Evolutionary conservation across 129 eudicot genomes (phyloP).

Genomic region (Mikania micrantha): DNA sequence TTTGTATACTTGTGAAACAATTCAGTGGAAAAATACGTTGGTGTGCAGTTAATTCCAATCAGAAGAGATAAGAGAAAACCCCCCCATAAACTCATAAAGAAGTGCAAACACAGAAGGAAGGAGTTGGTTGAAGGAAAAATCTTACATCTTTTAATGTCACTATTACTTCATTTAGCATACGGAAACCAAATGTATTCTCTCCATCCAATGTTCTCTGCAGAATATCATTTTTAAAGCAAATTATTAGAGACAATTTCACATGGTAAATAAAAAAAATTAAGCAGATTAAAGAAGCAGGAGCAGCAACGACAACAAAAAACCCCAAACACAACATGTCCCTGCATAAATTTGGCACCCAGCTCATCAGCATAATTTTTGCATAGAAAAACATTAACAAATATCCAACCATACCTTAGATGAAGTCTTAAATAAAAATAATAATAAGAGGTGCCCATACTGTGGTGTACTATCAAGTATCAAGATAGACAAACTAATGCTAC

Average conservation of each 20-base stretch:
- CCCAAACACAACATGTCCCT: background rate
- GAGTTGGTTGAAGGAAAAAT: slow-evolving; percentile 9
- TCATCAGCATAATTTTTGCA: background rate
- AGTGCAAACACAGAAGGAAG: background rate
- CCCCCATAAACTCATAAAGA: background rate
- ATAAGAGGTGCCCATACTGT: background rate
- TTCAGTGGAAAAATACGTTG: background rate
- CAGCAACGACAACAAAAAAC: background rate
- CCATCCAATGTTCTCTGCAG: slow-evolving; percentile 62
- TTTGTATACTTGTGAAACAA: slow-evolving; percentile 1
- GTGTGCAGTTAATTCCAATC: background rate
- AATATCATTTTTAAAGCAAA: background rate
- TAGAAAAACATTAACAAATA: background rate
- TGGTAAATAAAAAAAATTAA: background rate
- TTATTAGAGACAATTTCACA: slow-evolving; percentile 9
- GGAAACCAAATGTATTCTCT: slow-evolving; percentile 67
- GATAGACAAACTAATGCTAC: background rate
- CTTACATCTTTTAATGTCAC: slow-evolving; percentile 89
- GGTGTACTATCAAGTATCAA: background rate
- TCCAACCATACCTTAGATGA: background rate
- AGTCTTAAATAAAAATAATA: background rate
- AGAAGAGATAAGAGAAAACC: background rate
- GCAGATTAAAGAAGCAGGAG: background rate
- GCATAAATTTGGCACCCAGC: background rate
- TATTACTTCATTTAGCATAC: slow-evolving; percentile 83